Base-by-base conservation (phyloP, 2,329 filamentous ascomycete genomes). In the Cryphonectria carpinicola region DNA sequence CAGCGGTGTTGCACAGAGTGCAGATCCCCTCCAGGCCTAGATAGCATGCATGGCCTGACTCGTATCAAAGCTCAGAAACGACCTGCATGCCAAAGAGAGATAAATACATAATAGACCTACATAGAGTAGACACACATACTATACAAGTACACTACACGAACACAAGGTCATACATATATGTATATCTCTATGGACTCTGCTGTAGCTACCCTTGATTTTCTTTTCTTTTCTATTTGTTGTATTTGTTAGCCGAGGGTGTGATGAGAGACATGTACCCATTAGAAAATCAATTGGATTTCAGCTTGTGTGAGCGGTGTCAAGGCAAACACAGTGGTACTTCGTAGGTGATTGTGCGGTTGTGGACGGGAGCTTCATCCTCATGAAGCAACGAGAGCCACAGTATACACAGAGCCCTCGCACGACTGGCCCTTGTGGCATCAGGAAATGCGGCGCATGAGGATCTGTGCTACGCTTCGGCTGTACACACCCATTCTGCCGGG, bases 21-120 rank as follows among this genome's bases (percentile, higher is more conserved):
- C 25, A 58, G 25, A 58, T 58, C 28, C 54, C 54, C 14, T 32
- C 54, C 54, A 19, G n/a, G 52, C n/a, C 52, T 56, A 14, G 49
- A 28, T 28, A 28, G 49, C n/a, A n/a, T 32, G 13, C 25, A 25
- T 11, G 6, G 32, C n/a, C 64, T 66, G 64, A 66, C 64, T 66
- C 64, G 64, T 22, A 39, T 54, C 32, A n/a, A n/a, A 52, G 25
- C n/a, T 39, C 58, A 35, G 58, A n/a, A n/a, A 22, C 8, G 6
- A 13, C 32, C 58, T 22, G 43, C 22, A 7, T n/a, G n/a, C 25
- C 52, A 52, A 32, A 32, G 35, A 39, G 25, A 28, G 10, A 35
- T 19, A 10, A 52, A 35, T 8, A 49, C 19, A 41, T 41, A 41
- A 3, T 41, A 13, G 13, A 41, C 10, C 28, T 28, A 28, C 28